Percentiles rank a stretch among this genome's conserved stretches.
phyloP scores from a whole-genome alignment of 2,329 filamentous ascomycete species.

The Fusarium chlamydosporum region DNA sequence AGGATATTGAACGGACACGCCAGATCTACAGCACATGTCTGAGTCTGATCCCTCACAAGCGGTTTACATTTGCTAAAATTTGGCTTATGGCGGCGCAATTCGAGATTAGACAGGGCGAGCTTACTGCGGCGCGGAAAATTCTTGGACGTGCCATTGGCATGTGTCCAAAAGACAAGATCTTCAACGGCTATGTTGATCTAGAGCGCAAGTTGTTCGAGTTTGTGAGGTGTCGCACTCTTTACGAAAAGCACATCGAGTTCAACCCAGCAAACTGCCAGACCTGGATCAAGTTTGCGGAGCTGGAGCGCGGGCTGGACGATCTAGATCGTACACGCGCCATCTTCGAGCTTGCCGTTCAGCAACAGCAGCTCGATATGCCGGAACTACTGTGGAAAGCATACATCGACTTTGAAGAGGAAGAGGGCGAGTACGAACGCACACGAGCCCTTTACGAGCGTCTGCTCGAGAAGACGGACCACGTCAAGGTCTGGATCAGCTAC shows the following conservation, averaged over 20 bases:
- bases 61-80: slow-evolving; percentile 96
- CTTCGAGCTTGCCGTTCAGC: slow-evolving; percentile 88
- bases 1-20: slow-evolving; percentile 81
- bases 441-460: slow-evolving; percentile 89
- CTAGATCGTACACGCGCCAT: slow-evolving; percentile 89
- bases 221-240: slow-evolving; percentile 87
- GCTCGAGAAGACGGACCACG: slow-evolving; percentile 94
- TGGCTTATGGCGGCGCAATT: slow-evolving; percentile 96
- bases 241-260: slow-evolving; percentile 94
- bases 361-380: slow-evolving; percentile 92
- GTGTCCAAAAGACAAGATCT: slow-evolving; percentile 96
- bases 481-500: slow-evolving; percentile 99
- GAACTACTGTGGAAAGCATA: slow-evolving; percentile 98
- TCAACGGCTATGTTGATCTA: slow-evolving; percentile 92
- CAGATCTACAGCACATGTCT: slow-evolving; percentile 94
- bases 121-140: slow-evolving; percentile 86
- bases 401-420: slow-evolving; percentile 98
- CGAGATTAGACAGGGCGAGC: slow-evolving; percentile 87
- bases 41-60: slow-evolving; percentile 91
- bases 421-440: slow-evolving; percentile 89
- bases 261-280: slow-evolving; percentile 91
- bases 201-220: slow-evolving; percentile 97
- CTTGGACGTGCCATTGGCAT: slow-evolving; percentile 91
- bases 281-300: slow-evolving; percentile 96
- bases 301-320: slow-evolving; percentile 93